Evolutionary conservation across 2,329 filamentous ascomycete genomes (phyloP).

Genomic region (Lachnellula occidentalis): DNA sequence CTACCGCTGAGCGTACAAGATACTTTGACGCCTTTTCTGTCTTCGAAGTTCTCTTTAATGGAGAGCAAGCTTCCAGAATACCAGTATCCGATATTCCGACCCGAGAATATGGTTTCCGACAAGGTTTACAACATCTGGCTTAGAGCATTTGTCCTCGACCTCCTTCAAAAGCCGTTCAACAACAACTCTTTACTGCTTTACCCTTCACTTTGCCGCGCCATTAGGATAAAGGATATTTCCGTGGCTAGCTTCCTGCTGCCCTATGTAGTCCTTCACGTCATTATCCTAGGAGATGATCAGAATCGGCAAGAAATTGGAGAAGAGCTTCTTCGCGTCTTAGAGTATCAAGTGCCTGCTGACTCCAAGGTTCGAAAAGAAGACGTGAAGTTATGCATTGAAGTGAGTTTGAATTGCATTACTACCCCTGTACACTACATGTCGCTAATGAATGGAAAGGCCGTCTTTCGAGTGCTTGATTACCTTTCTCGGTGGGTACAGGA

Average conservation of each 20-base stretch:
- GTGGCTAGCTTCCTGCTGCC: constrained; percentile 87
- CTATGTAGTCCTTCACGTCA: constrained; percentile 76
- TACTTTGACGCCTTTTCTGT: constrained; percentile 81
- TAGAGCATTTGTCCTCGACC: constrained; percentile 70
- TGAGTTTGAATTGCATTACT: constrained; percentile 35
- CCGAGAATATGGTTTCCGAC: constrained; percentile 44
- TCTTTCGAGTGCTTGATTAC: constrained; percentile 89
- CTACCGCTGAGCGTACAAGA: constrained; percentile 75
- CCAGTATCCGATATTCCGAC: constrained; percentile 67
- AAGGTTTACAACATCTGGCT: constrained; percentile 78
- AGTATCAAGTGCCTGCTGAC: constrained; percentile 46
- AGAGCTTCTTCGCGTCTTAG: constrained; percentile 72
- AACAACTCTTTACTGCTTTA: constrained; percentile 73
- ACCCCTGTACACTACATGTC: not conserved
- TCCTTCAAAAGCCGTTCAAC: constrained; percentile 73
- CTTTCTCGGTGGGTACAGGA: constrained; percentile 83
- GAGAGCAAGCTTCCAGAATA: constrained; percentile 48
- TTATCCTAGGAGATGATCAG: constrained; percentile 62
- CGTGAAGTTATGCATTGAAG: constrained; percentile 81
- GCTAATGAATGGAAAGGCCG: constrained; percentile 51
- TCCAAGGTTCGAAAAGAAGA: constrained; percentile 64
- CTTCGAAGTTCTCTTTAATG: constrained; percentile 72
- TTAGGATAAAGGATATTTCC: constrained; percentile 77
- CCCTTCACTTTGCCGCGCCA: constrained; percentile 71
- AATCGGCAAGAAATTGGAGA: constrained; percentile 60